Conservation (phyloP, 306 rosid species). For the Inga oerstediana region DNA sequence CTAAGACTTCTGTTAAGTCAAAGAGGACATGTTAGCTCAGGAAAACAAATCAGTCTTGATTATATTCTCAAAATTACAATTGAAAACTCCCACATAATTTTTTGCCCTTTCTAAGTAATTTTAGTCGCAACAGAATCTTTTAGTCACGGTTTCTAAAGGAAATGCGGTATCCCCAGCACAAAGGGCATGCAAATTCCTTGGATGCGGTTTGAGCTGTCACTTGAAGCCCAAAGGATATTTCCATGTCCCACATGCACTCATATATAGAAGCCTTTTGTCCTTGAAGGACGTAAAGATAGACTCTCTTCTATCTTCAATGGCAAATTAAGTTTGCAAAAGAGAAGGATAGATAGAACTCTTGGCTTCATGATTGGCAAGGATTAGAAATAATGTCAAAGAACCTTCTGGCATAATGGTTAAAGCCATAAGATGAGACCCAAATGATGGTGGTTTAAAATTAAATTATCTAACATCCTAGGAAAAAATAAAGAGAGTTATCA, state of each 20-base stretch:
- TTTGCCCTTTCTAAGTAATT: neutral
- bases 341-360: constrained; percentile 1
- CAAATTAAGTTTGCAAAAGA: constrained; percentile 13
- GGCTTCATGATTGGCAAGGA: constrained; percentile 4
- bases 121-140: neutral
- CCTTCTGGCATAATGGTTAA: neutral
- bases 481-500: constrained; percentile 10
- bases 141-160: neutral
- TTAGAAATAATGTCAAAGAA: constrained; percentile 14
- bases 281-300: neutral
- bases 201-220: constrained; percentile 1
- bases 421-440: neutral
- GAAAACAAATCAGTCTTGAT: neutral
- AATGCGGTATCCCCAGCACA: neutral
- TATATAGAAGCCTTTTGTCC: constrained; percentile 9
- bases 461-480: constrained; percentile 7
- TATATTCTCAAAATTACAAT: constrained; percentile 17
- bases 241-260: neutral
- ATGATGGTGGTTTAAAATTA: constrained; percentile 10
- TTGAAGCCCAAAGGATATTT: constrained; percentile 18
- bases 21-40: constrained; percentile 36
- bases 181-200: neutral
- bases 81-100: neutral
- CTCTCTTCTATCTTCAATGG: constrained; percentile 18
- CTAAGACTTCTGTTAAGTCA: constrained; percentile 76